A percentile compares a stretch with the other conserved stretches of the same genome.
Evolutionary conservation across 441 rosid genomes (phyloP).

Genomic region (Bocquillonia castaneifolia): DNA sequence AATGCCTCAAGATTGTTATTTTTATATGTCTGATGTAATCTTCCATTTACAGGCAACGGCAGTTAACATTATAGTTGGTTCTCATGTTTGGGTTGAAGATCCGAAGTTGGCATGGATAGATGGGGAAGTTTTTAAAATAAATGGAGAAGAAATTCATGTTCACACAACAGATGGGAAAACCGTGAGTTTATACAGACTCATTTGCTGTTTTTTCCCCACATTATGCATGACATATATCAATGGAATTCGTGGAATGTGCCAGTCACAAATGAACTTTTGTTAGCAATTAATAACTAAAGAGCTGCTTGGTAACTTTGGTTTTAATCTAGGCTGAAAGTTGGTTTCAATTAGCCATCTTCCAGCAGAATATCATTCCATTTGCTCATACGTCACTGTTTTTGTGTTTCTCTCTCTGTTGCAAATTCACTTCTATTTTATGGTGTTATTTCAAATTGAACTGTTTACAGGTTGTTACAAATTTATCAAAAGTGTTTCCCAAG

Average conservation of each 20-base stretch:
- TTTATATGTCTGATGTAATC: constrained; percentile 15
- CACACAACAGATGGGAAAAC: constrained; percentile 56
- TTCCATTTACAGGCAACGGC: constrained; percentile 58
- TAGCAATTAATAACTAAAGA: not conserved
- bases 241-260: not conserved
- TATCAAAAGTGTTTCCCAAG: constrained; percentile 78
- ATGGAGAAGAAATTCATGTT: constrained; percentile 72
- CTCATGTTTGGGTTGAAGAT: constrained; percentile 99
- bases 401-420: not conserved
- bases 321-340: constrained; percentile 14
- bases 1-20: not conserved
- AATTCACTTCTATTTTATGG: not conserved
- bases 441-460: constrained; percentile 11
- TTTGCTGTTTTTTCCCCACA: constrained; percentile 2
- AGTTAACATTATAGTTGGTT: constrained; percentile 89
- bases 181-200: constrained; percentile 46
- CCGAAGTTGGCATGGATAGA: constrained; percentile 83
- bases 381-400: not conserved
- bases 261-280: not conserved
- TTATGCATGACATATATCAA: constrained; percentile 5
- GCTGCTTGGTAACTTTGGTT: constrained; percentile 10
- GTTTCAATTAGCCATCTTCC: constrained; percentile 23
- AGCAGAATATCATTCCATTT: constrained; percentile 2
- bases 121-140: constrained; percentile 84
- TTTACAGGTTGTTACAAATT: constrained; percentile 71